A percentile compares a stretch with the other conserved stretches of the same genome.
These are phyloP conservation scores for Penicillium sp. DNA, from an alignment of 2,329 filamentous ascomycete genomes.

Conservation along the genomic window DNA sequence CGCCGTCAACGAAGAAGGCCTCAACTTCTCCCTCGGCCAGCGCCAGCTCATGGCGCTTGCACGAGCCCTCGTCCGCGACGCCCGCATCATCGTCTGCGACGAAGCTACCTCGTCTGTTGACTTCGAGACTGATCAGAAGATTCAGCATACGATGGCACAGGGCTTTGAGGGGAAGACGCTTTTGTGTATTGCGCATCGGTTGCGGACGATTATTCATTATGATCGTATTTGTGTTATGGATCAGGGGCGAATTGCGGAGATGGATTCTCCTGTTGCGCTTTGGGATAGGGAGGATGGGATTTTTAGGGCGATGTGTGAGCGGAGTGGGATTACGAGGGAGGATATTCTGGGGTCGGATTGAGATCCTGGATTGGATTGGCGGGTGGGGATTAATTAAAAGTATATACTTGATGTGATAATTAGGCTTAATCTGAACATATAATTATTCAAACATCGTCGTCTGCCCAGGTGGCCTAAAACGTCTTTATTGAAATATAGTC, in stretches of 20 bases:
- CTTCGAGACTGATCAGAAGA: slow-evolving; percentile 96
- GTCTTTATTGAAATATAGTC: too few relatives aligned
- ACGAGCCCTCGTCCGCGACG: slow-evolving; percentile 83
- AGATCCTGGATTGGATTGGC: neutral
- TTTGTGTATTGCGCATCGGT: slow-evolving; percentile 87
- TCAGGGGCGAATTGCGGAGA: slow-evolving; percentile 81
- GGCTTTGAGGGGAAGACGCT: slow-evolving; percentile 88
- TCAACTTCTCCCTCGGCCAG: slow-evolving; percentile 95
- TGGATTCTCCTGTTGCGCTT: slow-evolving; percentile 76
- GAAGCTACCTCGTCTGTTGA: slow-evolving; percentile 93
- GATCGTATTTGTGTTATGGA: slow-evolving; percentile 98
- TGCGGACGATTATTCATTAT: slow-evolving; percentile 92
- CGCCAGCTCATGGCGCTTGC: slow-evolving; percentile 94
- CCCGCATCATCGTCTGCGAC: slow-evolving; percentile 94
- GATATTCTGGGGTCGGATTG: slow-evolving; percentile 40
- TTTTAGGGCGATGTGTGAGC: slow-evolving; percentile 88
- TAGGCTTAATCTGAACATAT: slow-evolving; percentile 11
- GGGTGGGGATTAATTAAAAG: neutral
- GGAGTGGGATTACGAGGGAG: slow-evolving; percentile 71
- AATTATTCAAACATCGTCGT: neutral
- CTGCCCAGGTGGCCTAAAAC: too few relatives aligned
- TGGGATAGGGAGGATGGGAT: slow-evolving; percentile 75
- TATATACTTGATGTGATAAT: neutral
- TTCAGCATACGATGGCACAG: slow-evolving; percentile 83
- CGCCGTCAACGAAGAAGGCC: slow-evolving; percentile 87